Conservation (phyloP, 2,329 filamentous ascomycete species). For the Cercospora sojina region DNA sequence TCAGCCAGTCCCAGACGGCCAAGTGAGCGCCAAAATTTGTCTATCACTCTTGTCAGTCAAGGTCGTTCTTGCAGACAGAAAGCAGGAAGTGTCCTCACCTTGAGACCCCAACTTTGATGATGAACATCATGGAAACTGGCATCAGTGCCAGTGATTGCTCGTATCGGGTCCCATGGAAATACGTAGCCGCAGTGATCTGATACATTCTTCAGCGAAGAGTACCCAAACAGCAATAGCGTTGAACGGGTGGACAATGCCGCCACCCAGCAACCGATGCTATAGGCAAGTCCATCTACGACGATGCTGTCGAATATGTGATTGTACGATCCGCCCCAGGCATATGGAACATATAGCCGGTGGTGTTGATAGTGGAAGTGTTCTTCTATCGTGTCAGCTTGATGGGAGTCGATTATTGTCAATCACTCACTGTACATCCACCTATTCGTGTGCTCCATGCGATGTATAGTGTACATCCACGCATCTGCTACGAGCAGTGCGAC, state of each 20-base stretch:
- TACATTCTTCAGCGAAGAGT: not conserved
- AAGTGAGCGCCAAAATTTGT: not conserved
- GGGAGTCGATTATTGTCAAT: not conserved
- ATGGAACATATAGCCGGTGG: not conserved
- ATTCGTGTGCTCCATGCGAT: not conserved
- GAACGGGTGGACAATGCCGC: not conserved
- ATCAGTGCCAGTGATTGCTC: not conserved
- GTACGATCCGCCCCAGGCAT: not conserved
- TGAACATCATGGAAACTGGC: constrained; percentile 2
- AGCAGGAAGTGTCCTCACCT: not conserved
- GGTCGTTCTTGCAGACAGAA: not conserved
- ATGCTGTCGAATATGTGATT: not conserved
- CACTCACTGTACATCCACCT: not conserved
- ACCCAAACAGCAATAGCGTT: not conserved
- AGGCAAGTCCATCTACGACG: not conserved
- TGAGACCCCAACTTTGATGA: not conserved
- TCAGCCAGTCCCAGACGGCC: not conserved
- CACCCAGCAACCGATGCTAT: not conserved
- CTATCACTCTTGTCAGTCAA: not conserved
- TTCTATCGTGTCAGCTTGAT: not conserved
- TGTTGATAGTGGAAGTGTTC: not conserved
- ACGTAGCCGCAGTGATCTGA: not conserved
- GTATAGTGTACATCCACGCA: not conserved
- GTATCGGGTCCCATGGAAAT: not conserved
- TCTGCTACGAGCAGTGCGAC: not conserved